These are phyloP conservation scores for Lepiota brunneoincarnata DNA, from an alignment of 768 basidiomycete species.

Conservation along the genomic window DNA sequence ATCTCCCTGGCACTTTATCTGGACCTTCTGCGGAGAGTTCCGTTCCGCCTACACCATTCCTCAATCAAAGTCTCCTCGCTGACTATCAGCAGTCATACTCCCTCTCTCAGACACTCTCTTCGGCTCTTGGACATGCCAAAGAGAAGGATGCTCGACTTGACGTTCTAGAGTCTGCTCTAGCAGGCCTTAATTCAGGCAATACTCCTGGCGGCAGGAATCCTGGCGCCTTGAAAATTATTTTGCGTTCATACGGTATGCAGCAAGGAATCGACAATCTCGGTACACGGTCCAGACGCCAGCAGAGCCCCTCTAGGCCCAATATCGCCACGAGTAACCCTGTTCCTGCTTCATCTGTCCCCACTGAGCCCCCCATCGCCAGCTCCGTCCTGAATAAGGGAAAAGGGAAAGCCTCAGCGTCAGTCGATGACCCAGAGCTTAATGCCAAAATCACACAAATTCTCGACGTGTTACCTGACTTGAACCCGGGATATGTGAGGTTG, in stretches of 20 bases:
- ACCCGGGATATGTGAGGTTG: conserved; percentile 53
- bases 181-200: conserved; percentile 30
- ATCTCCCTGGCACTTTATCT: conserved; percentile 35
- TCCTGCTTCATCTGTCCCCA: not conserved
- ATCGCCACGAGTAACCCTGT: not conserved
- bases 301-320: not conserved
- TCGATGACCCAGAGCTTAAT: conserved; percentile 46
- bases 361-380: not conserved
- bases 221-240: conserved; percentile 59
- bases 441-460: conserved; percentile 65
- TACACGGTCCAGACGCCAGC: conserved; percentile 14
- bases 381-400: conserved; percentile 34
- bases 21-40: conserved; percentile 17
- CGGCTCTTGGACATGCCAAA: conserved; percentile 38
- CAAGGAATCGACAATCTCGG: conserved; percentile 38
- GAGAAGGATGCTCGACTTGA: conserved; percentile 61
- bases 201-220: conserved; percentile 31
- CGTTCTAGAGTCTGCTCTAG: conserved; percentile 50
- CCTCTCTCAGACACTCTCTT: conserved; percentile 47
- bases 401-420: conserved; percentile 30
- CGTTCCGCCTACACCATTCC: conserved; percentile 46
- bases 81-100: conserved; percentile 74
- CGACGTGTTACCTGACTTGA: conserved; percentile 70
- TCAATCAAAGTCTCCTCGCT: conserved; percentile 62
- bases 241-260: conserved; percentile 57